phyloP scores from a whole-genome alignment of 306 rosid genomes.

The Begonia masoniana region DNA sequence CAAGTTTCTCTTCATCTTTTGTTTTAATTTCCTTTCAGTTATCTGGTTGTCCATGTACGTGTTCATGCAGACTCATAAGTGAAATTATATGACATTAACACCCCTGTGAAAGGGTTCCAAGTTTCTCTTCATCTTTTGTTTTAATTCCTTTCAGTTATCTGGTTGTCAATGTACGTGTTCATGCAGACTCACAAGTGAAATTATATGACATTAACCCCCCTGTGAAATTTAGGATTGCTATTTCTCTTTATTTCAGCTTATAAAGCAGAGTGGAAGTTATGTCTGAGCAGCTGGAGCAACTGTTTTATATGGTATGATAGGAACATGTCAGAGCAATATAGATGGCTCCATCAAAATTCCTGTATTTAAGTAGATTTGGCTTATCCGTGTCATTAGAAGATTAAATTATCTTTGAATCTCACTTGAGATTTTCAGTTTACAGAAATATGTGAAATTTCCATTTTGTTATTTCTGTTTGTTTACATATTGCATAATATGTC shows the following conservation, averaged over 20 bases:
- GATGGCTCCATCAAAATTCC: slow-evolving; percentile 48
- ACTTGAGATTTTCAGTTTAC: background rate
- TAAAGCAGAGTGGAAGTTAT: slow-evolving; percentile 70
- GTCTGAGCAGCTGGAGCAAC: slow-evolving; percentile 86
- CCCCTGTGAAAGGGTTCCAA: slow-evolving; percentile 76
- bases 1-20: background rate
- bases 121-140: slow-evolving; percentile 54
- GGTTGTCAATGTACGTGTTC: slow-evolving; percentile 13
- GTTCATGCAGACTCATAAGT: slow-evolving; percentile 22
- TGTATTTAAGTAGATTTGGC: slow-evolving; percentile 18
- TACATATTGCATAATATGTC: no score
- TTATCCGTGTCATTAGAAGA: slow-evolving; percentile 16
- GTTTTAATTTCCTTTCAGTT: slow-evolving; percentile 8
- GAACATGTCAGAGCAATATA: slow-evolving; percentile 59
- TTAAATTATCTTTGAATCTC: slow-evolving; percentile 5
- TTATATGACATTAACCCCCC: slow-evolving; percentile 45
- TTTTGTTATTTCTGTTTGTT: no score
- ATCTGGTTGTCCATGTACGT: slow-evolving; percentile 10
- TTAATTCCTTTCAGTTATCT: slow-evolving; percentile 6
- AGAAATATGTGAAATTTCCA: no score
- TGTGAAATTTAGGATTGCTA: slow-evolving; percentile 79
- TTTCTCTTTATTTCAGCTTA: slow-evolving; percentile 67
- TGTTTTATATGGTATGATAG: slow-evolving; percentile 85
- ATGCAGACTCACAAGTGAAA: slow-evolving; percentile 24
- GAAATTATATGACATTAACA: slow-evolving; percentile 41